Base-by-base conservation (phyloP, 2,329 filamentous ascomycete species). In the Colletotrichum tofieldiae region DNA sequence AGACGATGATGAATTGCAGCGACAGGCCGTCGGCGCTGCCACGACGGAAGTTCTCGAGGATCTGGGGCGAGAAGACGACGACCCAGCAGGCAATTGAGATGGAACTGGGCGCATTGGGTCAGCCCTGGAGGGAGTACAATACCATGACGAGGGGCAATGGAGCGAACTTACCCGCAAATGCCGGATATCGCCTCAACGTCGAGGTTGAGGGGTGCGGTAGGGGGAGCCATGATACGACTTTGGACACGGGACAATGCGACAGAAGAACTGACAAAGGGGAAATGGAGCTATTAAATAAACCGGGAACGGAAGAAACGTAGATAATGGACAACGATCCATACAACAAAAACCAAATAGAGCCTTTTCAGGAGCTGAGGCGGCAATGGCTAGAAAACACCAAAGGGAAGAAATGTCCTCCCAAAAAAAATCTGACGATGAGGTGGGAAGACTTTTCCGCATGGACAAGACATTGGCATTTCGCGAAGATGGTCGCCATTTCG, bases 31-130 rank as follows among this genome's bases (percentile, higher is more conserved):
- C 94, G 70, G 95, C 94, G 51, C 93, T 97, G 75, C 90, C 86
- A 67, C 95, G 90, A 74, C 92, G 92, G 84, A 98, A 98, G 80
- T 98, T 98, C 79, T 98, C 94, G 77, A 98, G 92, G 77, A 99
- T 98, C 77, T 99, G 96, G 2, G 96, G 96, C 0, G 94, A 96
- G 85, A 98, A 99, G 70, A 99, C 96, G 45, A 98, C 94, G 69
- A 98, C 93, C 96, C 96, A 98, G 81, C 95, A 98, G 62, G 95
- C 95, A 80, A 99, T 98, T 56, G 94, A 98, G 76, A 99, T 95
- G 11, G 95, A 98, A 45, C 95, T 94, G 71, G 58, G 77, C 60
- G 58, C 67, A 72, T 18, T 73, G 18, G 39, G 37, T 73, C 56
- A 73, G 67, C 9, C 41, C 26, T 20, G 54, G 14, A 32, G 18